Conservation (phyloP, 2,329 filamentous ascomycete genomes). For the Penicillium brasilianum region DNA sequence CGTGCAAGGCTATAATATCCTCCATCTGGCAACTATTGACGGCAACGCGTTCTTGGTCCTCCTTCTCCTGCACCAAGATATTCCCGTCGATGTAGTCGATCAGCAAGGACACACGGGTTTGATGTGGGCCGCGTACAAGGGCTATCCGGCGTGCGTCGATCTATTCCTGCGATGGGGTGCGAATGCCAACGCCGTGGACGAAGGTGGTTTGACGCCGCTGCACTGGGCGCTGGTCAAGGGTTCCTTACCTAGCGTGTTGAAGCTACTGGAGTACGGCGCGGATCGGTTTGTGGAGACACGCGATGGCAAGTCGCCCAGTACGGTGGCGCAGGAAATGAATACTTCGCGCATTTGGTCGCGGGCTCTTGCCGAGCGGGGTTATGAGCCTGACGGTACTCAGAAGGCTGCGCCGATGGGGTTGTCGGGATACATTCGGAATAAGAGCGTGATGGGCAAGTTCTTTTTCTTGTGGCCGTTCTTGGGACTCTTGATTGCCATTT, state of each 20-base stretch:
- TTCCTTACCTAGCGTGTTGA: slow-evolving; percentile 84
- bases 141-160: slow-evolving; percentile 89
- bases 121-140: slow-evolving; percentile 99
- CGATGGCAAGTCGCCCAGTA: slow-evolving; percentile 86
- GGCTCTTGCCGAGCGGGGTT: slow-evolving; percentile 82
- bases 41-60: slow-evolving; percentile 90
- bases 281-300: slow-evolving; percentile 89
- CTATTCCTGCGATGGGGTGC: slow-evolving; percentile 93
- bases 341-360: slow-evolving; percentile 80
- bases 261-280: slow-evolving; percentile 92
- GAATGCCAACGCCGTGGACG: slow-evolving; percentile 86
- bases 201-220: slow-evolving; percentile 90
- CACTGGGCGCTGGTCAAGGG: slow-evolving; percentile 98
- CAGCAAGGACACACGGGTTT: slow-evolving; percentile 88
- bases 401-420: slow-evolving; percentile 74
- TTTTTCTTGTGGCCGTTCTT: slow-evolving; percentile 88
- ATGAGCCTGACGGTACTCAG: slow-evolving; percentile 75
- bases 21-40: slow-evolving; percentile 96
- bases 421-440: slow-evolving; percentile 73
- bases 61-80: slow-evolving; percentile 90
- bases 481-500: slow-evolving; percentile 72
- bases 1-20: slow-evolving; percentile 94
- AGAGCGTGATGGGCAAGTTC: slow-evolving; percentile 79
- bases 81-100: slow-evolving; percentile 90
- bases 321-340: slow-evolving; percentile 89